Base-by-base conservation (phyloP, 345 rosid species). In the Citrus glauca region DNA sequence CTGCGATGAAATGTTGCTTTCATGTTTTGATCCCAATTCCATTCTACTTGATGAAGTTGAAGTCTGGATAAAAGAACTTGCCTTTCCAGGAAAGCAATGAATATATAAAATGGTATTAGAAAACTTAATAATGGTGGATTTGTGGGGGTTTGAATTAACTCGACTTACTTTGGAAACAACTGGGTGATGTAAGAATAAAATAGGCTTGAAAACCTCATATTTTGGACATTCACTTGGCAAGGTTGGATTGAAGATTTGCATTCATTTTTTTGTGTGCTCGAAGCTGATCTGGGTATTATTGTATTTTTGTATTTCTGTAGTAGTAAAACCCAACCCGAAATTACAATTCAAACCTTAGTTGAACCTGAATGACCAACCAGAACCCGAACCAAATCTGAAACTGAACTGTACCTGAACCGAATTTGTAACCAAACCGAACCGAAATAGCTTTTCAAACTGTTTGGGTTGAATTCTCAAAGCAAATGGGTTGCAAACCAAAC, bases 1-100 rank as follows among this genome's bases (percentile, higher is more conserved):
- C 27, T 63, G 53, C 32, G 38, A 63, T 30, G 28, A 20, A 30
- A 6, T 69, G 33, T n/a, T 37, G 64, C 45, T 50, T 81, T 61
- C 37, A 38, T 20, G 57, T 68, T 63, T 27, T 73, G 16, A 77
- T 16, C 66, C 19, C 5, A 16, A 42, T 70, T 59, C 62, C 14
- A 30, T 63, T 76, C 59, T 28, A 42, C 75, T 80, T 62, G 68
- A 78, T 42, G 81, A 87, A 87, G 85, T 48, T 50, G 88, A 84
- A 37, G 82, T 73, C 70, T 69, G 79, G 85, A 79, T 68, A 4
- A 38, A 42, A 60, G 82, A 84, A 69, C 75, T 83, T 82, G 40
- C 60, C 65, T 60, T 68, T 11, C 55, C 63, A 9, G 88, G 88
- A 32, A 32, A 32, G 33, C 33, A 32, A 42, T 45, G 55, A 16